phyloP scores from a whole-genome alignment of 75 land plant genomes.

The Picea sitchensis region DNA sequence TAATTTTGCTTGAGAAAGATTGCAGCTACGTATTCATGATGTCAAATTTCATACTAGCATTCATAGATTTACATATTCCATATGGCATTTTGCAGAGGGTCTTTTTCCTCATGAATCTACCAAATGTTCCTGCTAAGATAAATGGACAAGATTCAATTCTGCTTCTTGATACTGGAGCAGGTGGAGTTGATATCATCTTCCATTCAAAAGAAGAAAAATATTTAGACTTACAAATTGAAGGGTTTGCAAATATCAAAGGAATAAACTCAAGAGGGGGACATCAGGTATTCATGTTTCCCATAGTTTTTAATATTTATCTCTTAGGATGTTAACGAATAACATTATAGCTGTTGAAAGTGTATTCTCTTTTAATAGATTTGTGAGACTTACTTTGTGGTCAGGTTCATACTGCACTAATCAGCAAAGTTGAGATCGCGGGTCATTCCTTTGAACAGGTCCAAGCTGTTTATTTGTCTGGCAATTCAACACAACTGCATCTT shows the following conservation, averaged over 20 bases:
- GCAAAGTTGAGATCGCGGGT: conserved; percentile 18
- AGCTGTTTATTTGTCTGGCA: conserved; percentile 13
- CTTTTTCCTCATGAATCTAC: conserved; percentile 35
- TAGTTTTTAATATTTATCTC: not conserved
- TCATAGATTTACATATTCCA: not conserved
- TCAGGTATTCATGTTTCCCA: not conserved
- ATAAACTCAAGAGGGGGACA: conserved; percentile 7
- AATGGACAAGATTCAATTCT: conserved; percentile 28
- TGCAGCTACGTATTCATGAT: not conserved
- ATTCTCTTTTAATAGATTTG: not conserved
- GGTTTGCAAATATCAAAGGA: conserved; percentile 11
- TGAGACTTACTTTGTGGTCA: not conserved
- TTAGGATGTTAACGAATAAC: not conserved
- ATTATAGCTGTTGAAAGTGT: not conserved
- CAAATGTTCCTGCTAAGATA: conserved; percentile 40
- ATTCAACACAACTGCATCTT: conserved; percentile 19
- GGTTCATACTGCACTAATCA: conserved; percentile 17
- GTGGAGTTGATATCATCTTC: conserved; percentile 45
- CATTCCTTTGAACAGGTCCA: conserved; percentile 6
- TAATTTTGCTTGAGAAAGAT: not conserved
- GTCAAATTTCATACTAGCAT: not conserved
- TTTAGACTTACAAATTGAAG: conserved; percentile 7
- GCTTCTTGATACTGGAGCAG: conserved; percentile 51
- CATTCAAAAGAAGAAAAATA: conserved; percentile 4
- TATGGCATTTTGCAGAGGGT: conserved; percentile 28